Evolutionary conservation across 305 asterid genomes (phyloP), one percentile per base, ranked within the genome.

Genomic region (Euphrasia arctica): DNA sequence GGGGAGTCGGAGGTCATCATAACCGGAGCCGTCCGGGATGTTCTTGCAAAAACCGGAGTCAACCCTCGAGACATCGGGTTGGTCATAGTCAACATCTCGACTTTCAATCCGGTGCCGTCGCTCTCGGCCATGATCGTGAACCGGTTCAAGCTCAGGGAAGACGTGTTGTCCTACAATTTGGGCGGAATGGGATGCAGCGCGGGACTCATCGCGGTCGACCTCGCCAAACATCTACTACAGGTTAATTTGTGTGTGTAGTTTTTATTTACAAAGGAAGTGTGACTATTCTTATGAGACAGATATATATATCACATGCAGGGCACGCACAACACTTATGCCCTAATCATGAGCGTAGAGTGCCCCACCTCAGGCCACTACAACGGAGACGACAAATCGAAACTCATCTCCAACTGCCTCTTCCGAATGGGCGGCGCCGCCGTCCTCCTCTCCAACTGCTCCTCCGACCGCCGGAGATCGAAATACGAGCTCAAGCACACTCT

Each of bases 171-270:
- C 73, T 75, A 58, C 22, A 60, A 52, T 12, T 55, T 71, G 66
- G 79, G 79, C 1, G 79, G 79, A 1, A 75, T 75, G 79, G 79
- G 79, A 48, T 75, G 79, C 74, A 66, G 73, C 28, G 76, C 79
- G 3, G 71, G 76, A 0, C 11, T 75, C 41, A 71, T 75, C 2
- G 75, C 79, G 57, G 18, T 75, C 0, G 79, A 75, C 74, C 79
- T 75, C 14, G 79, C 79, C 25, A 75, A 67, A 75, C 56, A 56
- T 18, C 73, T 73, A 5, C 64, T 73, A 0, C 77, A 70, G 73
- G 73, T 18, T 18, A 18, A 18, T 18, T 18, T n/a, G n/a, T 66
- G 47, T 31, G 34, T 31, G 34, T 31, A 2, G 34, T 4, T 2
- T 31, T 31, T 18, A 18, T 18, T 18, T 18, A 18, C 22, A 18